Evolutionary conservation across 75 land plant species (phyloP).

Genomic region (Selaginella tamariscina): DNA sequence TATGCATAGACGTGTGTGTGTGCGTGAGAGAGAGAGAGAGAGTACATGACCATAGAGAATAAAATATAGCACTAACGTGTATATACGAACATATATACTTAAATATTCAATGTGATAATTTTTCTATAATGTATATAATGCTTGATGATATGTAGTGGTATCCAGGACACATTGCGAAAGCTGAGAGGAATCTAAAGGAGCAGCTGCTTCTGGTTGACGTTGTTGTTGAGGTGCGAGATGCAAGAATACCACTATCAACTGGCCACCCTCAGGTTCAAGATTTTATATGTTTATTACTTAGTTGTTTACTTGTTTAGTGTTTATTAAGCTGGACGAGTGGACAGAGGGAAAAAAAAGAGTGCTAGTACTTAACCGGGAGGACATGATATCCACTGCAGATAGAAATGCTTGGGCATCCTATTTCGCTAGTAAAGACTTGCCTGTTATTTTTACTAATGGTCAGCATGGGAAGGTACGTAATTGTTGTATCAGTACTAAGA

Average conservation of each 20-base stretch:
- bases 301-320: background rate
- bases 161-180: constrained; percentile 98
- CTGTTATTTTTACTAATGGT: constrained; percentile 68
- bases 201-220: constrained; percentile 89
- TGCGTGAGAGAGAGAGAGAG: no score
- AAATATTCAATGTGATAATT: no score
- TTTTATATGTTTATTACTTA: no score
- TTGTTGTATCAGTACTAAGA: no score
- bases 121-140: no score
- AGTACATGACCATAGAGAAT: no score
- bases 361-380: constrained; percentile 80
- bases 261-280: constrained; percentile 93
- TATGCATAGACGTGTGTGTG: no score
- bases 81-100: no score
- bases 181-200: constrained; percentile 74
- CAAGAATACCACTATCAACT: constrained; percentile 84
- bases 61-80: no score
- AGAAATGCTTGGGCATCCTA: constrained; percentile 81
- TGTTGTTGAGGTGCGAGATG: constrained; percentile 92
- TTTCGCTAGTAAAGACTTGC: constrained; percentile 52
- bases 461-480: constrained; percentile 64
- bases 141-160: no score
- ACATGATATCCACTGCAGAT: constrained; percentile 77
- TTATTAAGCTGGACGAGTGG: constrained; percentile 76
- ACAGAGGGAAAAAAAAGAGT: constrained; percentile 69